Conservation (phyloP, 148 eudicot species). For the Silene latifolia region DNA sequence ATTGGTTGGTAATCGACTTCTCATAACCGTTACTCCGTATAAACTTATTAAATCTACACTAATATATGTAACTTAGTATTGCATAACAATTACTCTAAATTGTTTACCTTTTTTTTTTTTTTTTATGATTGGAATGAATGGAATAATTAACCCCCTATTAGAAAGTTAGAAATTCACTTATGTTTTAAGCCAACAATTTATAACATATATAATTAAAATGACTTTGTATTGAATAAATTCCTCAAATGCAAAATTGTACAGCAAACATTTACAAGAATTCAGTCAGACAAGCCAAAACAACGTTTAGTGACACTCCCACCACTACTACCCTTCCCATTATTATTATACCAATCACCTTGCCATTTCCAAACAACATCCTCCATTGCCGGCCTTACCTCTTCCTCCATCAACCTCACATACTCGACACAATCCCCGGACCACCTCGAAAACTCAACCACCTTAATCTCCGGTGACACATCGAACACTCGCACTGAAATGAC, state of each 20-base stretch:
- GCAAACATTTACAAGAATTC: neutral
- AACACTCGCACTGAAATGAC: conserved; percentile 48
- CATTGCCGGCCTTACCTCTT: conserved; percentile 57
- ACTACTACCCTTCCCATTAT: conserved; percentile 12
- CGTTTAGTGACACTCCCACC: conserved; percentile 17
- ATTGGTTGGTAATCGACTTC: too few relatives aligned
- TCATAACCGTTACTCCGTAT: too few relatives aligned
- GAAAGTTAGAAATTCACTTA: too few relatives aligned
- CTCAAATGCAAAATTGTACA: neutral
- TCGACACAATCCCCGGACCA: conserved; percentile 51
- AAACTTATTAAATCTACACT: too few relatives aligned
- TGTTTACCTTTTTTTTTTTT: too few relatives aligned
- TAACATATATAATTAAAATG: neutral
- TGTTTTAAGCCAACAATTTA: too few relatives aligned
- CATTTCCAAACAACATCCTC: conserved; percentile 63
- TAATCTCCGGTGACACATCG: conserved; percentile 46
- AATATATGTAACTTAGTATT: too few relatives aligned
- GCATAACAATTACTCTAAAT: too few relatives aligned
- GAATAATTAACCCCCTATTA: too few relatives aligned
- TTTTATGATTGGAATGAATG: too few relatives aligned
- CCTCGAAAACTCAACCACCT: conserved; percentile 54
- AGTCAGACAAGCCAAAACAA: conserved; percentile 13
- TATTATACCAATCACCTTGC: conserved; percentile 49
- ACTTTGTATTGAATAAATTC: neutral
- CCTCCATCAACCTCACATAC: conserved; percentile 47